Conservation (phyloP, 78 protist genomes). For the Dictyostelium intermedium region DNA sequence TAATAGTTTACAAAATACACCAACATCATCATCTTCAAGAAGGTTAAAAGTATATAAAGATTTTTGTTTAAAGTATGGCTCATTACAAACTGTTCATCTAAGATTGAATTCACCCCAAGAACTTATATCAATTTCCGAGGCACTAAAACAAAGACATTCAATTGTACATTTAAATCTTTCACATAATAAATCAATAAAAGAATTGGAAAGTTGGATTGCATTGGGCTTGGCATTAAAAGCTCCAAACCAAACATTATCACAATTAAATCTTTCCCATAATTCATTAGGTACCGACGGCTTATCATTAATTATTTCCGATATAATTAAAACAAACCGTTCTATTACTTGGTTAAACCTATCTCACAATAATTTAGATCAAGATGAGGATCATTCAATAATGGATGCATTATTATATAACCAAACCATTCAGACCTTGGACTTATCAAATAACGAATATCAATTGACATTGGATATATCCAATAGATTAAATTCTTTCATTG, state of each 20-base stretch:
- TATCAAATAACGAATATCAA: conserved; percentile 59
- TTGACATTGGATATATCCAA: conserved; percentile 25
- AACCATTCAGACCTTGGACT: conserved; percentile 31
- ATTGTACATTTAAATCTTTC: conserved; percentile 27
- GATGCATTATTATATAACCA: conserved; percentile 39
- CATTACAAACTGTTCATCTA: conserved; percentile 12
- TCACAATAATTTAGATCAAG: conserved; percentile 51
- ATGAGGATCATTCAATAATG: conserved; percentile 60
- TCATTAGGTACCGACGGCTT: conserved; percentile 50
- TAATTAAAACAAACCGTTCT: conserved; percentile 21
- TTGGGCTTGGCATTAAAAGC: conserved; percentile 49
- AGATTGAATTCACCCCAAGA: conserved; percentile 12
- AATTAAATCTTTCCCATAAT: conserved; percentile 51
- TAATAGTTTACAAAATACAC: background rate
- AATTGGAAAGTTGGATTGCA: conserved; percentile 70
- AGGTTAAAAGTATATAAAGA: conserved; percentile 36
- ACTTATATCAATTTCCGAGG: conserved; percentile 50
- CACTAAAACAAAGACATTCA: conserved; percentile 38
- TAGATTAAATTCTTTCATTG: conserved; percentile 5
- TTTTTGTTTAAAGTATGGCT: conserved; percentile 38
- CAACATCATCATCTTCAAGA: background rate
- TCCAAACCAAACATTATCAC: conserved; percentile 5
- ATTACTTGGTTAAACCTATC: conserved; percentile 41
- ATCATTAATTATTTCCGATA: conserved; percentile 51
- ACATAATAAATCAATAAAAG: conserved; percentile 54